These are phyloP conservation scores for Celoporthe dispersa DNA, from an alignment of 2,329 filamentous ascomycete genomes.

Conservation along the genomic window DNA sequence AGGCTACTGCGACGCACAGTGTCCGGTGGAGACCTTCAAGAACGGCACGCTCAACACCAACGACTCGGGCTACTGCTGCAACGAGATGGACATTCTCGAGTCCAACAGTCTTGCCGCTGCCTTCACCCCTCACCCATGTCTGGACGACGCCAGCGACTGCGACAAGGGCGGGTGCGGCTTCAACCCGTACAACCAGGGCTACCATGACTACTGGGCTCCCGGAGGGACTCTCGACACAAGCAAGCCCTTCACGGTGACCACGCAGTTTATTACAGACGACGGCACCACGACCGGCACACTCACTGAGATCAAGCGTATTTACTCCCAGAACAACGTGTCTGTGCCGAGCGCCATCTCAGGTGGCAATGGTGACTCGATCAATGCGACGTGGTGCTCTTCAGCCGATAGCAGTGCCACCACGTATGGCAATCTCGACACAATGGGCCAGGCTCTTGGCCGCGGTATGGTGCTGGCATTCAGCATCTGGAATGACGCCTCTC, in stretches of 20 bases:
- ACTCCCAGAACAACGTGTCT: slow-evolving; percentile 50
- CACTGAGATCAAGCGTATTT: slow-evolving; percentile 49
- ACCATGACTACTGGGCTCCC: slow-evolving; percentile 36
- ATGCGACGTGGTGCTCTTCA: slow-evolving; percentile 53
- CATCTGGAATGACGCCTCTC: slow-evolving; percentile 52
- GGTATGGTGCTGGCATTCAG: slow-evolving; percentile 51
- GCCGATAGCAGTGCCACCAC: slow-evolving; percentile 25
- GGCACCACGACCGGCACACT: slow-evolving; percentile 46
- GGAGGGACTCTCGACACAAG: slow-evolving; percentile 51
- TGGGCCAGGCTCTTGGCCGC: slow-evolving; percentile 44
- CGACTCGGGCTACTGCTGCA: slow-evolving; percentile 51
- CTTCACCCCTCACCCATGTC: slow-evolving; percentile 62
- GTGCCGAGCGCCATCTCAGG: slow-evolving; percentile 39
- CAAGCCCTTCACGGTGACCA: slow-evolving; percentile 44
- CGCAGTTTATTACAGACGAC: slow-evolving; percentile 47
- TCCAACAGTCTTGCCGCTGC: slow-evolving; percentile 61
- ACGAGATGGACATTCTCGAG: slow-evolving; percentile 60
- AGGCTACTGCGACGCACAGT: slow-evolving; percentile 49
- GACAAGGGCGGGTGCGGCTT: slow-evolving; percentile 64
- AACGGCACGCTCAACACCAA: slow-evolving; percentile 48
- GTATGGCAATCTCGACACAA: slow-evolving; percentile 39
- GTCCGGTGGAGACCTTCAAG: slow-evolving; percentile 44
- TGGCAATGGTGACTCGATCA: slow-evolving; percentile 43
- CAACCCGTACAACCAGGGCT: slow-evolving; percentile 33
- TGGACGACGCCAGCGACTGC: slow-evolving; percentile 44